Conservation (phyloP, 2,329 filamentous ascomycete species). For the Fusarium sp. region DNA sequence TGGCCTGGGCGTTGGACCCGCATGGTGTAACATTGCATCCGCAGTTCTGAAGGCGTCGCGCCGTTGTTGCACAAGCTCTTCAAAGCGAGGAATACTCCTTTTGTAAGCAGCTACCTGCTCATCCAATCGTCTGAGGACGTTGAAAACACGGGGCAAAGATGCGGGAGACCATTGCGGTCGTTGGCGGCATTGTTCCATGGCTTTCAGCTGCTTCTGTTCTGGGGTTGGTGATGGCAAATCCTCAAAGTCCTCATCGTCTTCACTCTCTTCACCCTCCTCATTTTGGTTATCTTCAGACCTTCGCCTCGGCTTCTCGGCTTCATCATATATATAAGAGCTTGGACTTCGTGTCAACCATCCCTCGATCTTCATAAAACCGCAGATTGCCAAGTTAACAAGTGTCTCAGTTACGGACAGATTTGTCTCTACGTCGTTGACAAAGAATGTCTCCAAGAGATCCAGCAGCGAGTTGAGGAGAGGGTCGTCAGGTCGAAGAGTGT, state of each 20-base stretch:
- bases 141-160: conserved; percentile 67
- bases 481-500: conserved; percentile 73
- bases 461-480: conserved; percentile 75
- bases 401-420: conserved; percentile 90
- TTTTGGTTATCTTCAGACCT: conserved; percentile 19
- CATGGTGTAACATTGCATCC: conserved; percentile 61
- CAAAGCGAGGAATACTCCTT: conserved; percentile 76
- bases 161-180: conserved; percentile 66
- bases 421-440: conserved; percentile 90
- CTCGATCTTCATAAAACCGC: conserved; percentile 86
- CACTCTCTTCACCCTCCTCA: conserved; percentile 31
- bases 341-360: conserved; percentile 89
- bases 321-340: conserved; percentile 66
- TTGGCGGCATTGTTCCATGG: conserved; percentile 65
- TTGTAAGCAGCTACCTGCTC: conserved; percentile 74
- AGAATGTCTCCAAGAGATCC: conserved; percentile 82
- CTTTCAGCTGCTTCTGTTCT: conserved; percentile 57
- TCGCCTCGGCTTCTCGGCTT: conserved; percentile 53
- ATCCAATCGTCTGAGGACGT: conserved; percentile 70
- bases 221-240: conserved; percentile 29
- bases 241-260: conserved; percentile 40
- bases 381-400: conserved; percentile 84
- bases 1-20: conserved; percentile 47
- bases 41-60: conserved; percentile 74
- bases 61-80: conserved; percentile 76